Conservation (phyloP, 768 basidiomycete species). For the Phallus indusiatus region DNA sequence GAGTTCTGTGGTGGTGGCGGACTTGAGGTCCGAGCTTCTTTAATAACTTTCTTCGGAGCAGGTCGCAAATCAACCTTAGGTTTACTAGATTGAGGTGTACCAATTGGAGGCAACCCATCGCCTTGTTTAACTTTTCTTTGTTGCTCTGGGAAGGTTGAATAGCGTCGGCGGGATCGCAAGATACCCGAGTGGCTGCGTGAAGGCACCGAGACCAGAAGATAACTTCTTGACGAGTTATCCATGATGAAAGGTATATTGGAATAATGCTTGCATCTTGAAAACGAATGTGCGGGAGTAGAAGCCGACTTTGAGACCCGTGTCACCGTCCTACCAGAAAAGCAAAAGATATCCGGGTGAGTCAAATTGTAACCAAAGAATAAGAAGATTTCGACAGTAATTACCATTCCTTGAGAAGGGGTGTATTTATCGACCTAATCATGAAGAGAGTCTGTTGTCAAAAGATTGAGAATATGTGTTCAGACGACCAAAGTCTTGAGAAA, state of each 20-base stretch:
- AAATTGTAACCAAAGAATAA: neutral
- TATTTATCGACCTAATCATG: constrained; percentile 2
- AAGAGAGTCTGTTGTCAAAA: neutral
- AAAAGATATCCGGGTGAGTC: neutral
- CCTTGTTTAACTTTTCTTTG: neutral
- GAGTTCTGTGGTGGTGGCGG: constrained; percentile 23
- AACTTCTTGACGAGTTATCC: neutral
- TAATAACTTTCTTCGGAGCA: constrained; percentile 40
- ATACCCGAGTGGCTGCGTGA: neutral
- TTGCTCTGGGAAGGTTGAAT: constrained; percentile 3
- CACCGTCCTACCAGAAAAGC: neutral
- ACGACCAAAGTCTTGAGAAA: neutral
- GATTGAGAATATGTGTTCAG: neutral
- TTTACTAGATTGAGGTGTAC: constrained; percentile 19
- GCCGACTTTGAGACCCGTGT: neutral
- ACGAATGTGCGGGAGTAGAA: neutral
- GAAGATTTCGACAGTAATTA: neutral
- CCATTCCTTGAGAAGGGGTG: constrained; percentile 4
- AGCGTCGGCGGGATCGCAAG: neutral
- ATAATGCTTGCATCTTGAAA: constrained; percentile 2
- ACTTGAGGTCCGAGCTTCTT: constrained; percentile 12
- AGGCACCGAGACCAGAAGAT: neutral
- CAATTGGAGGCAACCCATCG: neutral
- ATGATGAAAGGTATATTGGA: neutral
- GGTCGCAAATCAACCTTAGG: constrained; percentile 54